phyloP scores from a whole-genome alignment of 2,329 filamentous ascomycete genomes.

The Colletotrichum sp. region DNA sequence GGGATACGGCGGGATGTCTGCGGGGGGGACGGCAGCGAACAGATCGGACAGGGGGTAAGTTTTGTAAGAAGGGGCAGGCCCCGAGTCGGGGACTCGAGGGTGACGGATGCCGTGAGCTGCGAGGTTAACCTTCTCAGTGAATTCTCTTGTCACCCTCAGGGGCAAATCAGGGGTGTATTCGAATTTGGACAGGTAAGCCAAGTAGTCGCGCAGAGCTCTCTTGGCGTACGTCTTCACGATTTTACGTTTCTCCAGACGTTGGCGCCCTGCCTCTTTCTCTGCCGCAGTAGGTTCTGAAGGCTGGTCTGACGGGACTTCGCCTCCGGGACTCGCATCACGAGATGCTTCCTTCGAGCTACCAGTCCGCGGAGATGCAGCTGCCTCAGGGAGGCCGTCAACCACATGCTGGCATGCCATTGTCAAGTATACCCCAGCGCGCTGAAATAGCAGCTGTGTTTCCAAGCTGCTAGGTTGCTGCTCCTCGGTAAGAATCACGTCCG shows the following conservation, averaged over 20 bases:
- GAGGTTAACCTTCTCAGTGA: constrained; percentile 61
- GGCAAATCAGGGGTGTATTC: constrained; percentile 80
- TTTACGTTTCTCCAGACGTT: constrained; percentile 59
- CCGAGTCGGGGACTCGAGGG: constrained; percentile 29
- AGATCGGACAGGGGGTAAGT: constrained; percentile 61
- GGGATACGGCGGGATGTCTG: constrained; percentile 73
- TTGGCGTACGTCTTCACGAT: constrained; percentile 77
- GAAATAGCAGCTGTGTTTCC: constrained; percentile 77
- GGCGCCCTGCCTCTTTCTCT: constrained; percentile 48
- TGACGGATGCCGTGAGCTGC: constrained; percentile 54
- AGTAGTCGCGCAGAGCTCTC: constrained; percentile 76
- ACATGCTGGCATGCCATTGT: constrained; percentile 73
- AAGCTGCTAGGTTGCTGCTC: constrained; percentile 73
- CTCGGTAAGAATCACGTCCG: constrained; percentile 42
- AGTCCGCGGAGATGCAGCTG: neutral
- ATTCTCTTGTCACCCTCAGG: constrained; percentile 62
- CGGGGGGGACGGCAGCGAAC: constrained; percentile 72
- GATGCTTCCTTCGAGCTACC: neutral
- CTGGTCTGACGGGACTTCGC: neutral
- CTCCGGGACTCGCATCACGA: neutral
- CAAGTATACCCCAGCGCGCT: constrained; percentile 75
- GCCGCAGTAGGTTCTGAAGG: constrained; percentile 35
- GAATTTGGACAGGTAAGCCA: constrained; percentile 73
- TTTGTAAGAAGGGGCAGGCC: constrained; percentile 35
- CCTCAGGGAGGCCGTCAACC: constrained; percentile 52